phyloP scores from a whole-genome alignment of 208 protist species.

The Wallacemonas sp. region DNA sequence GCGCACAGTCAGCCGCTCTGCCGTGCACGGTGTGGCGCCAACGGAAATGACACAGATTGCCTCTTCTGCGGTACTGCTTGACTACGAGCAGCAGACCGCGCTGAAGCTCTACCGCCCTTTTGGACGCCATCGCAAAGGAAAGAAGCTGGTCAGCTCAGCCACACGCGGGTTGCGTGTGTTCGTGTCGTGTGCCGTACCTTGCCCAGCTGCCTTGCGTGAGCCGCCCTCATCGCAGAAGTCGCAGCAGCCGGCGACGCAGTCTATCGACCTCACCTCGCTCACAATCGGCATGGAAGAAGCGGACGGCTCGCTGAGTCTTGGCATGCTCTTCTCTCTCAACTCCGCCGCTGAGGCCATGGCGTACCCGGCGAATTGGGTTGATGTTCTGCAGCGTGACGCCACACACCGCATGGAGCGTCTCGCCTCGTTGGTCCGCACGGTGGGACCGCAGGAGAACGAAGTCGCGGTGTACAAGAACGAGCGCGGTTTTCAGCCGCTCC shows the following conservation, averaged over 20 bases:
- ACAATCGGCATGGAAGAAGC: slow-evolving; percentile 48
- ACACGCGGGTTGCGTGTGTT: slow-evolving; percentile 20
- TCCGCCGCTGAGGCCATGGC: neutral
- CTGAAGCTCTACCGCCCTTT: slow-evolving; percentile 31
- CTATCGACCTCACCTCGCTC: slow-evolving; percentile 11
- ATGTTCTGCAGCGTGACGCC: slow-evolving; percentile 14
- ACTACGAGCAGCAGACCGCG: slow-evolving; percentile 38
- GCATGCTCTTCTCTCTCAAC: slow-evolving; percentile 26
- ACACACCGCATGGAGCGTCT: slow-evolving; percentile 17
- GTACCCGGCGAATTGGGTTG: neutral
- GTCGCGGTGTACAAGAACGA: slow-evolving; percentile 38
- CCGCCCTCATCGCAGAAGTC: slow-evolving; percentile 2
- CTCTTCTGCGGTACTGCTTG: slow-evolving; percentile 38
- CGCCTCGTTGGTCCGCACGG: slow-evolving; percentile 19
- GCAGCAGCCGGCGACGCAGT: neutral
- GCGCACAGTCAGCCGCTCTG: slow-evolving; percentile 26
- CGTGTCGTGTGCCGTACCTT: slow-evolving; percentile 35
- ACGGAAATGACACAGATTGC: slow-evolving; percentile 30
- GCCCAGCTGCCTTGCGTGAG: slow-evolving; percentile 19
- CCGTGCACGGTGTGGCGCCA: slow-evolving; percentile 25
- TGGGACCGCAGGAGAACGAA: slow-evolving; percentile 36
- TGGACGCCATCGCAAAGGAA: neutral
- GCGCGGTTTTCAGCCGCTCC: slow-evolving; percentile 40
- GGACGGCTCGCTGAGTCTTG: slow-evolving; percentile 51
- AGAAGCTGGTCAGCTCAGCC: slow-evolving; percentile 13